Percentiles rank a stretch among this genome's conserved stretches.
Evolutionary conservation across 257 asterid genomes (phyloP).

Genomic region (Przewalskia tangutica): DNA sequence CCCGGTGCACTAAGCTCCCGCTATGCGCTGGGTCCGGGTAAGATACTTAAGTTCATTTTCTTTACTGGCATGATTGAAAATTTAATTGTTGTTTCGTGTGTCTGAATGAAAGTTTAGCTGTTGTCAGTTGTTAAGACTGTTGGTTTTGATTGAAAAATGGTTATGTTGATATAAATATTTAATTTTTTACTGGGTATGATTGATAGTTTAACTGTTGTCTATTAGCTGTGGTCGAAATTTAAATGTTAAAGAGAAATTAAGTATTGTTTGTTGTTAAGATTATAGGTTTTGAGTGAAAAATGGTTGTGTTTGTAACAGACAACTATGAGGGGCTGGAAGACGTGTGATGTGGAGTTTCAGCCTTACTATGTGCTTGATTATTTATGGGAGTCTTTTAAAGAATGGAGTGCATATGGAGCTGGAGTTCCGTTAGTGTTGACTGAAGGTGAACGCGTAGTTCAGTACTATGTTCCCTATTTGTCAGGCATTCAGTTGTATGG

Average conservation of each 20-base stretch:
- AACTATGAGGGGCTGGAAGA: conserved; percentile 62
- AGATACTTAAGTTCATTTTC: too few species aligned
- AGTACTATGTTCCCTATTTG: conserved; percentile 83
- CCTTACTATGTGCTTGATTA: conserved; percentile 76
- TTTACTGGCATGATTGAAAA: too few species aligned
- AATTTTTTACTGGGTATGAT: background rate
- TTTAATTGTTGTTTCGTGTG: too few species aligned
- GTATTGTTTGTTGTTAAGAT: background rate
- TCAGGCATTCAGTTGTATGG: conserved; percentile 80
- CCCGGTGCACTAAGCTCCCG: too few species aligned
- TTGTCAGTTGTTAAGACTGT: background rate
- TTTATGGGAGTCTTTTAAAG: conserved; percentile 85
- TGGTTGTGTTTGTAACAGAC: conserved; percentile 33
- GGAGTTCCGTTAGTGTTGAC: conserved; percentile 88
- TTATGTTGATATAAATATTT: background rate
- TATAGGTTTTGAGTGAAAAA: background rate
- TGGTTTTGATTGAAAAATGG: background rate
- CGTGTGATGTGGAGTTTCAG: conserved; percentile 44
- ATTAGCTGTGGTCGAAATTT: background rate
- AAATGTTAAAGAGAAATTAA: background rate
- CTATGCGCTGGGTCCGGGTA: too few species aligned
- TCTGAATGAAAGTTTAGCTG: background rate
- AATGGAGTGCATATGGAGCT: conserved; percentile 97
- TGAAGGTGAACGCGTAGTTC: conserved; percentile 58
- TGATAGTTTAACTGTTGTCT: background rate